Conservation (phyloP, 306 rosid genomes). For the Rosa persica region DNA sequence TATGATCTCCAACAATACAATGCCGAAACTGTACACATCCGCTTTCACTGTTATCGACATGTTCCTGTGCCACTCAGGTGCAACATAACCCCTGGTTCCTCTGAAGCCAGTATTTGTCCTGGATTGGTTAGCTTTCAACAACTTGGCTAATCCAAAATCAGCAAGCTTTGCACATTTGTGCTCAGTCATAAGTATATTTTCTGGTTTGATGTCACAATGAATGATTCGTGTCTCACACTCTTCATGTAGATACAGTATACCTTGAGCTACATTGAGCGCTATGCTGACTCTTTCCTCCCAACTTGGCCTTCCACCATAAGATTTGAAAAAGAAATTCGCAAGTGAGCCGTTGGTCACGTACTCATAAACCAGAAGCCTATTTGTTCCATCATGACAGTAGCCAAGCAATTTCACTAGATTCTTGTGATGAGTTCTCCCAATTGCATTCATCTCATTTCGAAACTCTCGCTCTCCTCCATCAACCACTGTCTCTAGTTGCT, state of each 20-base stretch:
- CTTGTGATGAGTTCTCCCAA: slow-evolving; percentile 29
- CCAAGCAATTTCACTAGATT: slow-evolving; percentile 33
- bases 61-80: slow-evolving; percentile 40
- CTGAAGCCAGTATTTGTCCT: slow-evolving; percentile 33
- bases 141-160: slow-evolving; percentile 41
- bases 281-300: slow-evolving; percentile 34
- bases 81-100: slow-evolving; percentile 42
- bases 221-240: slow-evolving; percentile 43
- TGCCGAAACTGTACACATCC: slow-evolving; percentile 42
- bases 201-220: slow-evolving; percentile 43
- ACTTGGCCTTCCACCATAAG: slow-evolving; percentile 15
- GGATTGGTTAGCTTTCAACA: slow-evolving; percentile 32
- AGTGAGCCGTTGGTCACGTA: slow-evolving; percentile 39
- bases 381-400: slow-evolving; percentile 35
- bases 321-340: slow-evolving; percentile 27
- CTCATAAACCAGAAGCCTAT: slow-evolving; percentile 39
- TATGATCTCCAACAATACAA: slow-evolving; percentile 38
- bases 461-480: slow-evolving; percentile 28
- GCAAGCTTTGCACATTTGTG: slow-evolving; percentile 30
- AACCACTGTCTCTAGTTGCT: slow-evolving; percentile 24
- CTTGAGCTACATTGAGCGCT: slow-evolving; percentile 25
- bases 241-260: slow-evolving; percentile 41
- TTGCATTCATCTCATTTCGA: slow-evolving; percentile 24
- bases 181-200: slow-evolving; percentile 40
- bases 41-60: slow-evolving; percentile 29